These are phyloP conservation scores for Schoenoplectus tabernaemontani DNA, from an alignment of 202 grass and related monocot genomes.

Conservation along the genomic window DNA sequence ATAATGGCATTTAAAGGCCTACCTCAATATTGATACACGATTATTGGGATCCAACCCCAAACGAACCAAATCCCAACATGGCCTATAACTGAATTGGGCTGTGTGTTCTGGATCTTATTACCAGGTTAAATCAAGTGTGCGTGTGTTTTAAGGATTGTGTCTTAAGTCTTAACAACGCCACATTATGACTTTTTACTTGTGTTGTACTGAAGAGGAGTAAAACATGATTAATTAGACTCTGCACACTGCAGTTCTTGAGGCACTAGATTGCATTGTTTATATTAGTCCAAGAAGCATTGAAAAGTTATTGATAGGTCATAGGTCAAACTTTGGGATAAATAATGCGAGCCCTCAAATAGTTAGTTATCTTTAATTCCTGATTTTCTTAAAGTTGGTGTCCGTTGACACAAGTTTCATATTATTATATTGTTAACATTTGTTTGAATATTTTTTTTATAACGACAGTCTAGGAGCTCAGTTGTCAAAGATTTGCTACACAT, in stretches of 20 bases:
- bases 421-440: slow-evolving; percentile 1
- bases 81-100: slow-evolving; percentile 18
- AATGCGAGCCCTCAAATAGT: slow-evolving; percentile 10
- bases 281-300: slow-evolving; percentile 6
- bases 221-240: background rate
- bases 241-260: background rate
- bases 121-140: slow-evolving; percentile 1
- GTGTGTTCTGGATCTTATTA: slow-evolving; percentile 12
- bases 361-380: background rate
- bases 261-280: slow-evolving; percentile 19
- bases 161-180: background rate
- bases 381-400: background rate
- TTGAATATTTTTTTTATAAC: background rate
- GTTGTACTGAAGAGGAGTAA: background rate
- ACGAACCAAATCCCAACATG: slow-evolving; percentile 21
- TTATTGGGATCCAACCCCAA: slow-evolving; percentile 26
- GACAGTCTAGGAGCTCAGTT: background rate
- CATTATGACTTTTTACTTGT: slow-evolving; percentile 13
- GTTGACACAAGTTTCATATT: background rate
- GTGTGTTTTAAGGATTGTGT: slow-evolving; percentile 8
- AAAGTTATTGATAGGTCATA: background rate
- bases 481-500: slow-evolving; percentile 9
- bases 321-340: background rate
- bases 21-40: slow-evolving; percentile 1
- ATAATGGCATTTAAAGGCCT: slow-evolving; percentile 18